Evolutionary conservation across 192 early-diverging fungal genomes (phyloP), one percentile per base, ranked within the genome.

Genomic region (Diversispora epigaea): DNA sequence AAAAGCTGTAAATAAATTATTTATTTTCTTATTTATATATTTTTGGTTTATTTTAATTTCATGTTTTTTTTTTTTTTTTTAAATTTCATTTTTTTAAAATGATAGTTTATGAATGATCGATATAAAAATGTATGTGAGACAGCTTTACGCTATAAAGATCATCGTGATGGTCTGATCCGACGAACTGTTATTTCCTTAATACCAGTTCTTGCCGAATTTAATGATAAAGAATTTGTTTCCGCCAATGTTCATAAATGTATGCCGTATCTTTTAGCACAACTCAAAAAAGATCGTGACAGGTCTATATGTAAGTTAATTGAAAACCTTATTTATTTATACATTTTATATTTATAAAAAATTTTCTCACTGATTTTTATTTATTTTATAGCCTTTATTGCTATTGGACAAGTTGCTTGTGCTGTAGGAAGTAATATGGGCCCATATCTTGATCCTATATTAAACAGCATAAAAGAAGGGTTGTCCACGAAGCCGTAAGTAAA

Each of bases 351-450:
- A 32, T 32, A 1, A 32, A 32, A 32, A 14, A 6, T 39, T 41
- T 14, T 40, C 15, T 4, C 14, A 39, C 11, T 60, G 12, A 15
- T 63, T 11, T 4, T 15, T 17, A 41, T 62, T 11, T 15, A 17
- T 64, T 77, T 6, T 71, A 67, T 80, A 83, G 95, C 93, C 5
- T 95, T 96, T 70, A 72, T 89, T 54, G 91, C 96, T 7, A 91
- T 99, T 62, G 97, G 94, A 1, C 87, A 91, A 39, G 86, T 99
- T 39, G 92, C 95, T 0, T 82, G 93, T 74, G 91, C 88, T 5
- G 94, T 95, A 12, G 86, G 87, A 25, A 86, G 85, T 15, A 88
- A 89, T 67, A 95, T 96, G 76, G 84, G 87, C 3, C 91, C 89
- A 14, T 97, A 89, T 76, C 78, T 97, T 9, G 93, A 96, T 65